Percentiles rank a stretch among this genome's conserved stretches.
Conservation (phyloP, 805 yeast species). For the Myxozyma sirexii region DNA sequence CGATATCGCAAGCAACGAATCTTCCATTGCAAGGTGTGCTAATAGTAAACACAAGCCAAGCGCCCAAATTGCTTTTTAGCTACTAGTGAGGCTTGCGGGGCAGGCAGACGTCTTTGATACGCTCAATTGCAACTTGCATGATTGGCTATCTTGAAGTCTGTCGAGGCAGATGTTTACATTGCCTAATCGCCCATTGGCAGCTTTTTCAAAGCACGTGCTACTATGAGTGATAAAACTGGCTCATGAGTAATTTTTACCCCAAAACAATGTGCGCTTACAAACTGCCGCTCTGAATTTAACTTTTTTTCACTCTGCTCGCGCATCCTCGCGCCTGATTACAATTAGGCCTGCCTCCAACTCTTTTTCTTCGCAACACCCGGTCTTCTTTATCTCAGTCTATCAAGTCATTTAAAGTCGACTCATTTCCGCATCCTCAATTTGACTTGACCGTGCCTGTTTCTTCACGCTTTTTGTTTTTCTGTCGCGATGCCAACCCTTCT, state of each 20-base stretch:
- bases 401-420: no score
- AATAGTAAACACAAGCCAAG: not conserved
- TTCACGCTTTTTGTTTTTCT: not conserved
- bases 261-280: constrained; percentile 5
- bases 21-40: not conserved
- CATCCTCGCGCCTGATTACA: not conserved
- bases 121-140: constrained; percentile 1
- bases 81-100: not conserved
- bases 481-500: constrained; percentile 24
- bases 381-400: not conserved
- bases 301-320: not conserved
- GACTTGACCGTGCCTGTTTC: no score
- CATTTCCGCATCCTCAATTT: no score
- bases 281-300: constrained; percentile 5
- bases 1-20: no score
- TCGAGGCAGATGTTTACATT: not conserved
- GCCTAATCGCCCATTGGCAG: not conserved
- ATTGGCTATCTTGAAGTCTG: constrained; percentile 1
- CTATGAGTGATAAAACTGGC: not conserved
- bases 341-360: not conserved
- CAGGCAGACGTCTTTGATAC: no score
- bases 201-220: not conserved
- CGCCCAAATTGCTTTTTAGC: not conserved
- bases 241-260: not conserved
- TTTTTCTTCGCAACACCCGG: not conserved